These are phyloP conservation scores for Monilinia polystroma DNA, from an alignment of 2,329 filamentous ascomycete genomes.

Conservation along the genomic window DNA sequence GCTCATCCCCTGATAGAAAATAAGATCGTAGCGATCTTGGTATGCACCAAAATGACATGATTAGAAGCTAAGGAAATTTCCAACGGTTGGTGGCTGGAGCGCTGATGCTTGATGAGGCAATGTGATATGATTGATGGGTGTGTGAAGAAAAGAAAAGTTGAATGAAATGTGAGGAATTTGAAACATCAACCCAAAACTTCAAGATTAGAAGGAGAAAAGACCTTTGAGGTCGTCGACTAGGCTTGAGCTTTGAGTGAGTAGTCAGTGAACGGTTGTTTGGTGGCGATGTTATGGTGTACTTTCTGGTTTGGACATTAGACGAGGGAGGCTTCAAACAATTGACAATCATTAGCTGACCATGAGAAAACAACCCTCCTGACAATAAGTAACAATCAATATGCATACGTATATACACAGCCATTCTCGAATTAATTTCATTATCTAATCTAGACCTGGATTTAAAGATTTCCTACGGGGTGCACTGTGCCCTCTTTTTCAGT, in stretches of 20 bases:
- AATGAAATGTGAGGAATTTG: not conserved
- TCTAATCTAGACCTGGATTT: not conserved
- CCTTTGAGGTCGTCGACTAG: not conserved
- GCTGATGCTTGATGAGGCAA: not conserved
- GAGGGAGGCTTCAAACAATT: not conserved
- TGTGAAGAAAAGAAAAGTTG: not conserved
- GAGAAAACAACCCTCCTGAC: too few relatives aligned
- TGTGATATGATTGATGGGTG: too few relatives aligned
- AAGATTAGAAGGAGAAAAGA: not conserved
- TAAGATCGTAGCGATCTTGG: not conserved
- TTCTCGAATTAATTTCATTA: not conserved
- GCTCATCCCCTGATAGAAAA: not conserved
- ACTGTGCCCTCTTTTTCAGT: too few relatives aligned
- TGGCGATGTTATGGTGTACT: not conserved
- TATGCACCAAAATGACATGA: too few relatives aligned
- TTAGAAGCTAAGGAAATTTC: too few relatives aligned
- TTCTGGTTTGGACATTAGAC: not conserved
- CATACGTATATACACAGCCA: too few relatives aligned
- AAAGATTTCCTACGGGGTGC: too few relatives aligned
- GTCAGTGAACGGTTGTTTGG: not conserved
- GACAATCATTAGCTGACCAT: too few relatives aligned
- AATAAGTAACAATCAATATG: too few relatives aligned
- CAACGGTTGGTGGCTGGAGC: not conserved
- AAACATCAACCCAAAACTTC: not conserved
- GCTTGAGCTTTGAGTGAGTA: not conserved